A percentile compares a stretch with the other conserved stretches of the same genome.
Evolutionary conservation across 345 rosid species (phyloP).

Genomic region (Rhodamnia rubescens): DNA sequence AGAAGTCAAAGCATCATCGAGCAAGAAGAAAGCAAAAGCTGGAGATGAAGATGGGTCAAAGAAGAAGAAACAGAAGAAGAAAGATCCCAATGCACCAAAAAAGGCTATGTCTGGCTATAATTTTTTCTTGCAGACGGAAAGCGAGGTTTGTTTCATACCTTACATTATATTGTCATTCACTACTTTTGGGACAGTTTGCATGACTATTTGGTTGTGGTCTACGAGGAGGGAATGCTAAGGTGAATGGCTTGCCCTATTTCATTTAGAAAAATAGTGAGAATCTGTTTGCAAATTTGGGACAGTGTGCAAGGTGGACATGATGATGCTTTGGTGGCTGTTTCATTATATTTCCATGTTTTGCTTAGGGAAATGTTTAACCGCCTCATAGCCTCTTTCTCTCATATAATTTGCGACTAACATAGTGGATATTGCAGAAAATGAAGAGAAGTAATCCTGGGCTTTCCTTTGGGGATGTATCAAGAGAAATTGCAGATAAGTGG

Average conservation of each 20-base stretch:
- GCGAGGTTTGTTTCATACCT: slow-evolving; percentile 46
- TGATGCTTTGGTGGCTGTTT: background rate
- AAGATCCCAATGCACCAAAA: slow-evolving; percentile 97
- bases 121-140: slow-evolving; percentile 67
- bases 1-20: slow-evolving; percentile 46
- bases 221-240: background rate
- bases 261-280: background rate
- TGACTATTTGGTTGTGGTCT: background rate
- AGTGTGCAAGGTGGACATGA: background rate
- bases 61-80: slow-evolving; percentile 79
- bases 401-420: too few relatives aligned
- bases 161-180: background rate
- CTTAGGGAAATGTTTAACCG: background rate
- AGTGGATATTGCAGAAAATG: slow-evolving; percentile 41
- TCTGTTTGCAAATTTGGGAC: background rate
- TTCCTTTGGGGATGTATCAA: slow-evolving; percentile 46
- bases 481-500: slow-evolving; percentile 77
- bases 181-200: background rate
- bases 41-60: slow-evolving; percentile 60
- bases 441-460: slow-evolving; percentile 71
- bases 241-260: background rate
- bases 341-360: background rate
- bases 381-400: too few relatives aligned
- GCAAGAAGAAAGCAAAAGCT: slow-evolving; percentile 59
- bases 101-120: slow-evolving; percentile 66